Evolutionary conservation across 495 filamentous ascomycete genomes (phyloP).

Genomic region (Cetradonia linearis): DNA sequence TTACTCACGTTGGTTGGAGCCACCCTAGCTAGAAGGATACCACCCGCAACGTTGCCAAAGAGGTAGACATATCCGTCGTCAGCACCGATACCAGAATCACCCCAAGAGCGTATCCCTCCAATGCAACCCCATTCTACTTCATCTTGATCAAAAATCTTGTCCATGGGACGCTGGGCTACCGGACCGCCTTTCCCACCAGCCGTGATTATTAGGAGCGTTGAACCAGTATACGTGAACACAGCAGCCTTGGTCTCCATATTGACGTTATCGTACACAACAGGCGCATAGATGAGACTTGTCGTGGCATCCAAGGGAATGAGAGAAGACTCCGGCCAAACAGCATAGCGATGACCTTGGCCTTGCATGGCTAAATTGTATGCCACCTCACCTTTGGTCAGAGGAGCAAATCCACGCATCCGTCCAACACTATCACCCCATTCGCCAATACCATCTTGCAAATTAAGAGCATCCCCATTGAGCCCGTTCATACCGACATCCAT

Average conservation of each 20-base stretch:
- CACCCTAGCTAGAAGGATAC: conserved; percentile 26
- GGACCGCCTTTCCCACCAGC: conserved; percentile 26
- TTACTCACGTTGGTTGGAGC: conserved; percentile 18
- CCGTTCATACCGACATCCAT: conserved; percentile 29
- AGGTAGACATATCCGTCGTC: conserved; percentile 30
- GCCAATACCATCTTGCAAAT: conserved; percentile 29
- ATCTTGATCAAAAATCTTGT: conserved; percentile 26
- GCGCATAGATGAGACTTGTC: conserved; percentile 26
- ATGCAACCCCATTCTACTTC: conserved; percentile 30
- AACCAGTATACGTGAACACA: conserved; percentile 28
- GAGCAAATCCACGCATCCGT: conserved; percentile 28
- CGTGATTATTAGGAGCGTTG: conserved; percentile 27
- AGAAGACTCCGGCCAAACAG: conserved; percentile 31
- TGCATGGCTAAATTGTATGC: conserved; percentile 29
- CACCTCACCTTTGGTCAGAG: conserved; percentile 28
- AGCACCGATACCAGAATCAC: conserved; percentile 28
- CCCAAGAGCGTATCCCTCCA: conserved; percentile 30
- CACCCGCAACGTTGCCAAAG: conserved; percentile 26
- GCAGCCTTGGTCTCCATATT: conserved; percentile 24
- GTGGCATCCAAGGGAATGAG: conserved; percentile 28
- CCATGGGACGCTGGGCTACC: conserved; percentile 24
- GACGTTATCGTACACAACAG: conserved; percentile 31
- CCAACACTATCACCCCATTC: conserved; percentile 28
- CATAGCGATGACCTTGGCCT: conserved; percentile 29
- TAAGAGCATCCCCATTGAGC: conserved; percentile 22